Base-by-base conservation (phyloP, 129 eudicot species). In the Kitagawia praeruptora region DNA sequence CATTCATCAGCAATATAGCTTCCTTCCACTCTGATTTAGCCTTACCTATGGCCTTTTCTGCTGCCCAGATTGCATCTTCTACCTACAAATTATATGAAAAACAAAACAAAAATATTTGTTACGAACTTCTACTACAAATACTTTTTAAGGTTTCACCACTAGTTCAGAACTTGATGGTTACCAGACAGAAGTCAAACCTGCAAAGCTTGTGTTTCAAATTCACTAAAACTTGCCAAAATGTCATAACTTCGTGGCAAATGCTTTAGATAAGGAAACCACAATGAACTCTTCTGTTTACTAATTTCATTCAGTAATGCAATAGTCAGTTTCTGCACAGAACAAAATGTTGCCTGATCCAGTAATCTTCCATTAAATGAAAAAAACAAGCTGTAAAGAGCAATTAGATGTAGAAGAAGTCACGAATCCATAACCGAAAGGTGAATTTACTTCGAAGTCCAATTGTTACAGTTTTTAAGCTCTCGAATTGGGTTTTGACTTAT, bases 41-140 rank as follows among this genome's bases (percentile, higher is more conserved):
- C 84, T 84, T 90, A 75, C 67, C 81, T 75, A 81, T 81, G 39
- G 97, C 95, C 81, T 86, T 90, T 72, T 92, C 96, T 42, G 98
- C 91, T 75, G 89, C 81, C 99, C 99, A 92, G 39, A 85, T 84
- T 72, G 97, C 99, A 80, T 96, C 93, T 81, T 96, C 98, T 79
- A 96, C 83, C 99, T 96, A 87, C 53, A 76, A 83, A 51, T 76
- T 38, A 82, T 81, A 83, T 82, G 66, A 81, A 53, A 85, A 71
- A 71, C 85, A 80, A 83, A 79, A 70, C 79, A 71, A 44, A 76
- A 66, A 75, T 81, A 48, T 54, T 42, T 42, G 71, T 75, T 78
- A 18, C 28, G 10, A 75, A 70, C 40, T 6, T 15, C 38, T 80
- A 12, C 6, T 15, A 25, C 11, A 46, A 70, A 21, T 2, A 34